phyloP scores from a whole-genome alignment of 305 asterid species.

The Solanum hybrid region DNA sequence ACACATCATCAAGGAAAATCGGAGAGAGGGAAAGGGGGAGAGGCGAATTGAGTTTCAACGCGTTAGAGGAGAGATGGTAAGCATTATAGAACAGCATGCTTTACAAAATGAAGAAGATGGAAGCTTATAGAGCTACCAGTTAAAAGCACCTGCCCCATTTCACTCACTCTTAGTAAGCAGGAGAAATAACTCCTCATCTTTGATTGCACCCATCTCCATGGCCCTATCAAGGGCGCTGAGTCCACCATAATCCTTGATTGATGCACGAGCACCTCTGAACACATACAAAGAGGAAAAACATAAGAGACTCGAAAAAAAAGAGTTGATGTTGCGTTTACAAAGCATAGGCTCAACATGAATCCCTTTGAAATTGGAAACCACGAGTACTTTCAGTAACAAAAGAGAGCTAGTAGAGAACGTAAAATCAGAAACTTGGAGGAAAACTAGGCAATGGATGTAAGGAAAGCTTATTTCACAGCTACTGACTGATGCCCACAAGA shows the following conservation, averaged over 20 bases:
- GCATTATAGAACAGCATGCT: background rate
- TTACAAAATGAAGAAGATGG: background rate
- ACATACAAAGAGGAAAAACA: background rate
- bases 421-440: background rate
- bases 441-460: background rate
- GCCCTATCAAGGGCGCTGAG: constrained; percentile 75
- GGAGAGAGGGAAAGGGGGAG: background rate
- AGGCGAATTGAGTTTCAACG: background rate
- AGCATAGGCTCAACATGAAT: background rate
- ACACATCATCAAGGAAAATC: background rate
- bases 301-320: background rate
- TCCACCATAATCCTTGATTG: constrained; percentile 74
- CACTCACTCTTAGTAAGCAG: constrained; percentile 74
- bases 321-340: background rate
- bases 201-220: constrained; percentile 94
- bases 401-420: background rate
- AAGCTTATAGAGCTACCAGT: background rate
- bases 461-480: background rate
- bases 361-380: background rate
- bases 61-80: background rate
- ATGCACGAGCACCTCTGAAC: constrained; percentile 82
- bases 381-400: background rate
- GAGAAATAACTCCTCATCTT: constrained; percentile 83
- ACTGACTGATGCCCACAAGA: background rate
- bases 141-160: constrained; percentile 17